Evolutionary conservation across 108 stramenopile species (phyloP), one percentile per base, ranked within the genome.

Genomic region (Discostella pseudostelligera): DNA sequence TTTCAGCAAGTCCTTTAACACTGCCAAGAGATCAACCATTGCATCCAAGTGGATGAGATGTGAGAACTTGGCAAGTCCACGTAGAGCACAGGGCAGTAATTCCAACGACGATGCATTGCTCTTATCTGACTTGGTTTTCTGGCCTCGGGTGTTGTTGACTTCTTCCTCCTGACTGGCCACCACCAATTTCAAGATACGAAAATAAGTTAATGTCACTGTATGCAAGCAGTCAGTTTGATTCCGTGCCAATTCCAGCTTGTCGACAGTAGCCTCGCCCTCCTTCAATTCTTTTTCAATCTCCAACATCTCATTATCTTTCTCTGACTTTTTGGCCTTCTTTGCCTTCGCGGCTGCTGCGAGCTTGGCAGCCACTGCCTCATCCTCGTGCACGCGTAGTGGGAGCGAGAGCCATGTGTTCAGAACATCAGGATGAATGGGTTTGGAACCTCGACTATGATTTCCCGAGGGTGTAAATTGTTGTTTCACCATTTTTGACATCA

Each of bases 11-110:
- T 82, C 65, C 53, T 87, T 90, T 35, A 95, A 67, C 8, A 92
- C 89, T 21, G 56, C 83, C 56, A 96, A 62, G 16, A 96, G 74
- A 65, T 93, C 88, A 14, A 83, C 69, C 26, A 92, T 88, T 2
- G 90, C 93, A 59, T 74, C 73, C 53, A 74, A 39, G 35, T 74
- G 65, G 53, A 96, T 93, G 4, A 96, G 72, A 69, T 96, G 95
- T 10, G 88, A 87, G 70, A 89, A 87, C 55, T 88, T 89, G 29
- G 92, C 90, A 39, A 96, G 78, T 8, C 95, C 95, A 21, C 87
- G 82, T 46, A 96, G 59, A 13, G 87, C 85, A 17, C 73, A 62
- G 8, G 90, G 88, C n/a, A 96, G 67, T 8, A 96, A 66, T 39
- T 62, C 67, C 8, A 63, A 55, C 20, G 57, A 67, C 39, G 59